Evolutionary conservation across 805 yeast genomes (phyloP), one percentile per base, ranked within the genome.

Genomic region (Candida schatavii): DNA sequence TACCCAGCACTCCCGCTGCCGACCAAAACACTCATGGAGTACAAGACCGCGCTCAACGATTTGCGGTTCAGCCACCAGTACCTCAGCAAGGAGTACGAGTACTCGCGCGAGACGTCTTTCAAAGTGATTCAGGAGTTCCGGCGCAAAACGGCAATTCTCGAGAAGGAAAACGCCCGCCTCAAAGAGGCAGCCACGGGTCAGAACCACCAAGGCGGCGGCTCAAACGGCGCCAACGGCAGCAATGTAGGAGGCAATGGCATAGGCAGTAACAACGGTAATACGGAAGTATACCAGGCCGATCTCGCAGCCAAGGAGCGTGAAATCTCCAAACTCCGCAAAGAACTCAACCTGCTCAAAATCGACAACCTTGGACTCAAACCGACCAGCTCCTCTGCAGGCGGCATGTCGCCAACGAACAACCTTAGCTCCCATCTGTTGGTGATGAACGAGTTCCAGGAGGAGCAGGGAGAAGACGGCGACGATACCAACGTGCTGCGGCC

Each of bases 11-110:
- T 19, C 25, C 15, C 28, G 6, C 30, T 35, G 7, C 28, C 40
- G 4, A 27, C 13, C 44, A 37, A 29, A 42, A 39, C 48, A 14
- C 21, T 65, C 15, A 48, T 61, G 27, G 71, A 68, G 26, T 64
- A 77, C 51, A 73, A 71, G 47, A 77, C 84, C 0, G 88, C 89
- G 0, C 64, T 85, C 38, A 75, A 71, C 42, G 93, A 85, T 56
- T 66, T 85, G 40, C 81, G 83, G 48, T 77, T 85, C 55, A 84
- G 88, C 2, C 88, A 84, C 57, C 80, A 74, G 45, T 85, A 82
- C 54, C 63, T 85, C 41, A 73, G 83, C 2, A 78, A 80, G 53
- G 86, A 83, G 50, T 85, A 75, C 51, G 85, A 82, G 48, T 77
- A 80, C 45, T 85, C 85, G 41, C 70, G 85, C 42, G 73, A 74